Evolutionary conservation across 257 asterid species (phyloP), one percentile per base, ranked within the genome.

Genomic region (Solanum peruvianum): DNA sequence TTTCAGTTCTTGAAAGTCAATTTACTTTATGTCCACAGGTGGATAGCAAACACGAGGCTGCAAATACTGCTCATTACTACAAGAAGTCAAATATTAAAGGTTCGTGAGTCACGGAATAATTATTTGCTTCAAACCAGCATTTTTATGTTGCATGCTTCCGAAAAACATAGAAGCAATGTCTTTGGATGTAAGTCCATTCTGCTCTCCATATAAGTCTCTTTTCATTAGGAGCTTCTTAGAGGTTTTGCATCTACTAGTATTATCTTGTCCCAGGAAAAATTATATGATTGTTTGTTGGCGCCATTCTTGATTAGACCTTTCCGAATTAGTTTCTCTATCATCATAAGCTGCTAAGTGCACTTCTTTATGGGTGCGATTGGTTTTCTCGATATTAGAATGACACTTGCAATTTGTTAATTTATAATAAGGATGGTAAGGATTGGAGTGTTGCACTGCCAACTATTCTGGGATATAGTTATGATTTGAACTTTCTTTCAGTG

Each of bases 21-120:
- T 45, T 88, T 42, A 73, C 44, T 87, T 29, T 88, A 13, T 60
- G 20, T 77, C 11, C 88, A 42, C 94, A 95, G 98, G 84, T 94
- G 95, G 98, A 97, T 82, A 97, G 99, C 95, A 94, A 94, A 89
- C 98, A 96, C 88, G 99, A 95, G 89, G 97, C 98, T 86, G 98
- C 99, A 56, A 93, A 94, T 90, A 98, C 98, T 87, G 99, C 96
- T 86, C 98, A 94, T 90, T 92, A 94, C 93, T 95, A 94, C 91
- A 95, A 96, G 93, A 96, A 94, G 90, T 52, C 93, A 86, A 94
- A 92, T 78, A 83, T 87, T 21, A 95, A 84, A 92, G 98, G 99
- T 93, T 78, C 31, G 88, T 49, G 84, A 39, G 37, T 82, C 29
- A 11, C 9, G 11, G 44, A 81, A 81, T 41, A 18, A 15, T 78